These are phyloP conservation scores for Pythium apleroticum DNA, from an alignment of 352 stramenopile genomes.

Conservation along the genomic window DNA sequence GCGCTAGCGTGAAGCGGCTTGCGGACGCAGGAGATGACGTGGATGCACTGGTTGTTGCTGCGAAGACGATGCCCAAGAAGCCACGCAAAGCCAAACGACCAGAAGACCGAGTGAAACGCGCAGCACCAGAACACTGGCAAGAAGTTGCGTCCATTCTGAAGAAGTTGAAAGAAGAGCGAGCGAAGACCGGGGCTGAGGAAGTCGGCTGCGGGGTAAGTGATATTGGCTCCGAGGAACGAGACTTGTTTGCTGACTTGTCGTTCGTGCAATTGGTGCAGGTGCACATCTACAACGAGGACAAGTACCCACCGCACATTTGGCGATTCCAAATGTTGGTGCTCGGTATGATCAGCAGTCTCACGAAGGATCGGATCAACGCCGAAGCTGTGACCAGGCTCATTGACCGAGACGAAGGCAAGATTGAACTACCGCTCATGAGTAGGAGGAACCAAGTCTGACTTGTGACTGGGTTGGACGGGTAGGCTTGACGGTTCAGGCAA, in stretches of 20 bases:
- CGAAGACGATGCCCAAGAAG: background rate
- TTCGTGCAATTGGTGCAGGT: no score
- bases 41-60: background rate
- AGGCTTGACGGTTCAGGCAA: background rate
- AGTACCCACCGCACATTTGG: background rate
- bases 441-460: no score
- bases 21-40: background rate
- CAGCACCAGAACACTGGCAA: background rate
- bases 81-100: background rate
- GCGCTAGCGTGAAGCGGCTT: background rate
- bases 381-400: background rate
- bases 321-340: background rate
- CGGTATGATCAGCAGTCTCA: background rate
- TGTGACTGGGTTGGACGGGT: background rate
- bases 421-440: no score
- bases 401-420: background rate
- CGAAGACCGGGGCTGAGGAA: background rate
- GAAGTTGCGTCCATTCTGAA: background rate
- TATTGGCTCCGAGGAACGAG: background rate
- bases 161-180: background rate
- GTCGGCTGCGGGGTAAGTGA: background rate
- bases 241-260: background rate
- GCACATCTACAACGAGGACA: background rate
- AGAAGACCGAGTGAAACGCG: background rate
- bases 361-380: background rate